These are phyloP conservation scores for Crucihimalaya himalaica DNA, from an alignment of 345 rosid genomes.

Conservation along the genomic window DNA sequence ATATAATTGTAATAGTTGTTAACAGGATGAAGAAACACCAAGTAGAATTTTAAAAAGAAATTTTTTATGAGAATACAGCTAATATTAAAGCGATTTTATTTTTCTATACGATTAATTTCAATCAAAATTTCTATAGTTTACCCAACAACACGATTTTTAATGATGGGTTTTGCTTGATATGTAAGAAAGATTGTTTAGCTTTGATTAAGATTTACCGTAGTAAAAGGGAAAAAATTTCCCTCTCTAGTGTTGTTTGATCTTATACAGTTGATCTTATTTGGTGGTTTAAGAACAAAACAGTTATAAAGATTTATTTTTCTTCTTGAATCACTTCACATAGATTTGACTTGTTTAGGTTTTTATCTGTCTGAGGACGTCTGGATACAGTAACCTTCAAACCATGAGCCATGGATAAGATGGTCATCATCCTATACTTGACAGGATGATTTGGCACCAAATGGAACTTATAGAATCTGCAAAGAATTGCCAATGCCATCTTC, in stretches of 20 bases:
- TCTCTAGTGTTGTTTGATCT: not conserved
- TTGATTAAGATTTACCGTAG: too few species aligned
- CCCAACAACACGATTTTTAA: too few species aligned
- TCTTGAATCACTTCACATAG: conserved; percentile 18
- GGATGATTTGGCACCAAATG: conserved; percentile 72
- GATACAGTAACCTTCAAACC: conserved; percentile 66
- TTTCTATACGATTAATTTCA: too few species aligned
- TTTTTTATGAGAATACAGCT: too few species aligned
- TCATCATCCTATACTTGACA: conserved; percentile 93
- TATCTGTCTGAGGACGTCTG: conserved; percentile 45
- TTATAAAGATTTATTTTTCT: not conserved
- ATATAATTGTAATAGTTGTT: too few species aligned
- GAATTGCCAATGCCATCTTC: conserved; percentile 86
- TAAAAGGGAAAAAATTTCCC: not conserved
- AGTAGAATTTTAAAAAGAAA: too few species aligned
- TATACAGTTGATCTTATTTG: not conserved
- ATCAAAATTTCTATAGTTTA: too few species aligned
- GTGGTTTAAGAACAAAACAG: not conserved
- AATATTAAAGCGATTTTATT: too few species aligned
- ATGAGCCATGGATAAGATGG: conserved; percentile 80
- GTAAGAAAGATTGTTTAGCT: too few species aligned
- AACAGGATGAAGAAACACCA: too few species aligned
- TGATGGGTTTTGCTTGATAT: too few species aligned
- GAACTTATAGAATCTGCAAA: conserved; percentile 78
- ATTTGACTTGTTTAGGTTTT: not conserved